These are phyloP conservation scores for Penicillium sp. DNA, from an alignment of 2,329 filamentous ascomycete species.

Conservation along the genomic window DNA sequence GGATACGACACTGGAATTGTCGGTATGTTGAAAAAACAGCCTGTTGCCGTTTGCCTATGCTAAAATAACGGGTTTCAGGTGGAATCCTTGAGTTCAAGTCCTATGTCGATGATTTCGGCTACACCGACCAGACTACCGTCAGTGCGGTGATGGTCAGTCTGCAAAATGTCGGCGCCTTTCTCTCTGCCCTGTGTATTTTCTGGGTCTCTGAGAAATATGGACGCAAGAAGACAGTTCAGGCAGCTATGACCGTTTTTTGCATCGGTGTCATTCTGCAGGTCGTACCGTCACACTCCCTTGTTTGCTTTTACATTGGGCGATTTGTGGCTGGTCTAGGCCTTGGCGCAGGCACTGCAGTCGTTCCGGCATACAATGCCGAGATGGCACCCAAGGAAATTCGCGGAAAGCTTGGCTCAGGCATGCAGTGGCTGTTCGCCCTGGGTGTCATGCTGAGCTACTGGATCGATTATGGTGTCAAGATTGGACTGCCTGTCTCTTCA, in stretches of 20 bases:
- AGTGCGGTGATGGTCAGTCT: slow-evolving; percentile 52
- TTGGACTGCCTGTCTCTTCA: slow-evolving; percentile 40
- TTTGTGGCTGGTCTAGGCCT: slow-evolving; percentile 51
- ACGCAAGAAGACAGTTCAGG: slow-evolving; percentile 47
- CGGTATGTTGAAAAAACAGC: slow-evolving; percentile 18
- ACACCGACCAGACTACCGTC: slow-evolving; percentile 44
- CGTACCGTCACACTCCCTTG: slow-evolving; percentile 48
- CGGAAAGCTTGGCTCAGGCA: slow-evolving; percentile 40
- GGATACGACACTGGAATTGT: slow-evolving; percentile 38
- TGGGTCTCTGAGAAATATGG: slow-evolving; percentile 49
- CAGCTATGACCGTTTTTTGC: slow-evolving; percentile 44
- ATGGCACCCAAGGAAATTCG: slow-evolving; percentile 47
- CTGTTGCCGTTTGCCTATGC: neutral
- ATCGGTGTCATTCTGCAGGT: slow-evolving; percentile 48
- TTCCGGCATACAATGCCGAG: slow-evolving; percentile 45
- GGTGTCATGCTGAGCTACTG: slow-evolving; percentile 43
- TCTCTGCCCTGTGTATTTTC: slow-evolving; percentile 52
- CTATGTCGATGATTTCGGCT: slow-evolving; percentile 46
- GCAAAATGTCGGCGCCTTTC: slow-evolving; percentile 55
- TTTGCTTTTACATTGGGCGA: slow-evolving; percentile 49
- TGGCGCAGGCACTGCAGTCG: slow-evolving; percentile 46
- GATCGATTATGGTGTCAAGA: slow-evolving; percentile 53
- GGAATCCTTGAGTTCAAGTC: slow-evolving; percentile 48
- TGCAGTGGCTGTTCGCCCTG: slow-evolving; percentile 40
- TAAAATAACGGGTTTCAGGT: slow-evolving; percentile 17